Evolutionary conservation across 2,329 filamentous ascomycete genomes (phyloP).

Genomic region (Hypomyces perniciosus): DNA sequence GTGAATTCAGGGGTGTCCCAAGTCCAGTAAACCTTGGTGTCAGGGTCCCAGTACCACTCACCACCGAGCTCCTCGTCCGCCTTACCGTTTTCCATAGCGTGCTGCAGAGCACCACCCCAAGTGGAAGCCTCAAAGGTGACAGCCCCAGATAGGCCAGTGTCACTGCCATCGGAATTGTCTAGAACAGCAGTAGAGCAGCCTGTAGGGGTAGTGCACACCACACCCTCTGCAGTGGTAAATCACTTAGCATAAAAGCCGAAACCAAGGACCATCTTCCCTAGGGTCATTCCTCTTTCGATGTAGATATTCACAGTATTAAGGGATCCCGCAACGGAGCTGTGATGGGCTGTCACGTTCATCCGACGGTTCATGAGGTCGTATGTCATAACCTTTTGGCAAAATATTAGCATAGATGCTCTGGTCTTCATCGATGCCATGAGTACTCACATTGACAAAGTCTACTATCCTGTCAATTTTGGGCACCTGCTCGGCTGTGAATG

Average conservation of each 20-base stretch:
- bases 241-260: constrained; percentile 66
- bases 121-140: constrained; percentile 34
- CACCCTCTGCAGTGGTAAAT: constrained; percentile 48
- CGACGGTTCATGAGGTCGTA: constrained; percentile 71
- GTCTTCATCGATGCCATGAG: accelerated
- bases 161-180: constrained; percentile 54
- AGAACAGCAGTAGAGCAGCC: constrained; percentile 55
- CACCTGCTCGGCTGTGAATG: constrained; percentile 52
- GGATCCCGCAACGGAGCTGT: constrained; percentile 52
- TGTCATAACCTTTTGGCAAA: constrained; percentile 48
- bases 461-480: constrained; percentile 54
- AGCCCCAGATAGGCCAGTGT: constrained; percentile 45
- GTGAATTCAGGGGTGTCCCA: constrained; percentile 49
- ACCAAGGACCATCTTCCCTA: constrained; percentile 56
- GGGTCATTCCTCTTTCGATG: constrained; percentile 47
- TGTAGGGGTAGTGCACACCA: constrained; percentile 41
- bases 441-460: constrained; percentile 55
- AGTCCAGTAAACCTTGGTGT: constrained; percentile 45
- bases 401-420: neutral
- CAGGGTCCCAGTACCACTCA: constrained; percentile 48
- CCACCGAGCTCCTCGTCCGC: constrained; percentile 44
- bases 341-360: constrained; percentile 59
- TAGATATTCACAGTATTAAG: constrained; percentile 53
- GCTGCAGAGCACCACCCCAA: constrained; percentile 31
- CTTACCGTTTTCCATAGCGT: constrained; percentile 34